These are phyloP conservation scores for Juncus effusus DNA, from an alignment of 176 grass and related monocot genomes.

Conservation along the genomic window DNA sequence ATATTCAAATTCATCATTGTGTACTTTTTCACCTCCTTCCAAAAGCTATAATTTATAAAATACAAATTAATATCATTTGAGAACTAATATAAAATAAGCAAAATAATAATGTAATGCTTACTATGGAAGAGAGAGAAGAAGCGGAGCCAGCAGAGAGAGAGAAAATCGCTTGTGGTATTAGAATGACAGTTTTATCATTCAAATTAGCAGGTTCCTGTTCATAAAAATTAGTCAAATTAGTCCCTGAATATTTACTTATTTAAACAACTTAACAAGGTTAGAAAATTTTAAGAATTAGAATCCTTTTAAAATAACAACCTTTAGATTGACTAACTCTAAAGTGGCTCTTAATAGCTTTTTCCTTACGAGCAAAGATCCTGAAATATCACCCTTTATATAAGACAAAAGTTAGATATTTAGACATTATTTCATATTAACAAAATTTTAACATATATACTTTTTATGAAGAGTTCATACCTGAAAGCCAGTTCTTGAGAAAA, in stretches of 20 bases:
- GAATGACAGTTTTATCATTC: slow-evolving; percentile 59
- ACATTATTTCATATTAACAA: slow-evolving; percentile 12
- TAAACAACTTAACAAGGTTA: not conserved
- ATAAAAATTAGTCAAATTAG: slow-evolving; percentile 19
- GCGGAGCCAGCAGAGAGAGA: slow-evolving; percentile 69
- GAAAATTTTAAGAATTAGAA: not conserved
- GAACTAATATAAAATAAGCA: slow-evolving; percentile 4
- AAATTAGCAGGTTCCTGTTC: slow-evolving; percentile 58
- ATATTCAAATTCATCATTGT: slow-evolving; percentile 47
- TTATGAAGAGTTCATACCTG: slow-evolving; percentile 57
- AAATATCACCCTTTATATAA: slow-evolving; percentile 62
- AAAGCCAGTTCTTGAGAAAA: slow-evolving; percentile 72
- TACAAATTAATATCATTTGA: not conserved
- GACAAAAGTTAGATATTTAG: not conserved
- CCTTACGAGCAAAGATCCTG: slow-evolving; percentile 55
- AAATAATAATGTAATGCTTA: slow-evolving; percentile 37
- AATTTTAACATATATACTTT: slow-evolving; percentile 7
- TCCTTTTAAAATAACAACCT: slow-evolving; percentile 38
- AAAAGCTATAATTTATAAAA: slow-evolving; percentile 39
- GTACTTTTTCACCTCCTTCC: slow-evolving; percentile 36
- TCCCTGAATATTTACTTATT: not conserved
- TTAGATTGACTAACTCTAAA: slow-evolving; percentile 56
- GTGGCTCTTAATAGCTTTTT: slow-evolving; percentile 76
- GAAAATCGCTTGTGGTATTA: slow-evolving; percentile 77
- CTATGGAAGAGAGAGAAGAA: slow-evolving; percentile 49